These are phyloP conservation scores for Fomitiporia mediterranea DNA, from an alignment of 1,284 basidiomycete genomes.

Conservation along the genomic window DNA sequence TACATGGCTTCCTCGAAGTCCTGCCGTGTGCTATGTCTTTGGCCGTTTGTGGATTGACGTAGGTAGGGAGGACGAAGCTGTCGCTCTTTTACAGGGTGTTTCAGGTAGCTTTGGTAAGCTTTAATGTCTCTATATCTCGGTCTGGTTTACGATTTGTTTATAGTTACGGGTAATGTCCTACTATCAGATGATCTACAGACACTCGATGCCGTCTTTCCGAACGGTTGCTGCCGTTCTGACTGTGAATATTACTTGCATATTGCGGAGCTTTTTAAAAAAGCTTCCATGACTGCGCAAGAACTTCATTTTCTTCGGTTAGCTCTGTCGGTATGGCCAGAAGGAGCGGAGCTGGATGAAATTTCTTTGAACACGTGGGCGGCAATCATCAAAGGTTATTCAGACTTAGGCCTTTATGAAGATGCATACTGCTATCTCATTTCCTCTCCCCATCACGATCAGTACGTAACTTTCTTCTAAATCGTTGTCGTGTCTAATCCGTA, in stretches of 20 bases:
- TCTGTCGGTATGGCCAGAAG: conserved; percentile 57
- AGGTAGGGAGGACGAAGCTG: conserved; percentile 74
- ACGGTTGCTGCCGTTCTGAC: conserved; percentile 51
- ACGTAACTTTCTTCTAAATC: conserved; percentile 33
- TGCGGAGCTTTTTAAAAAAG: conserved; percentile 66
- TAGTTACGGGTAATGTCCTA: conserved; percentile 51
- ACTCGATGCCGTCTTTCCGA: conserved; percentile 58
- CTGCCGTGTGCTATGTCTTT: conserved; percentile 70
- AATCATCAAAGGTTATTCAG: conserved; percentile 73
- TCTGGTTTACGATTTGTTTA: conserved; percentile 13
- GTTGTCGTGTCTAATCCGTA: conserved; percentile 13
- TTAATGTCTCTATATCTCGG: conserved; percentile 7
- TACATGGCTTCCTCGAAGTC: conserved; percentile 70
- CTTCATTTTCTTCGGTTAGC: conserved; percentile 74
- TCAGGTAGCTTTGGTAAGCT: conserved; percentile 72
- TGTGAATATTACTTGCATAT: conserved; percentile 77
- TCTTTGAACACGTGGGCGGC: conserved; percentile 50
- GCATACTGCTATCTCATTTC: conserved; percentile 78
- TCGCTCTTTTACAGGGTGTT: conserved; percentile 66
- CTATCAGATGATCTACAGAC: conserved; percentile 60
- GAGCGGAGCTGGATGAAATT: conserved; percentile 54
- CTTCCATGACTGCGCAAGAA: conserved; percentile 54
- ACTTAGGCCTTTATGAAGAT: conserved; percentile 74
- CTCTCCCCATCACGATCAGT: conserved; percentile 74
- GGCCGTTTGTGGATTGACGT: conserved; percentile 65